Evolutionary conservation across 306 rosid genomes (phyloP), one percentile per base, ranked within the genome.

Genomic region (Quercus variabilis): DNA sequence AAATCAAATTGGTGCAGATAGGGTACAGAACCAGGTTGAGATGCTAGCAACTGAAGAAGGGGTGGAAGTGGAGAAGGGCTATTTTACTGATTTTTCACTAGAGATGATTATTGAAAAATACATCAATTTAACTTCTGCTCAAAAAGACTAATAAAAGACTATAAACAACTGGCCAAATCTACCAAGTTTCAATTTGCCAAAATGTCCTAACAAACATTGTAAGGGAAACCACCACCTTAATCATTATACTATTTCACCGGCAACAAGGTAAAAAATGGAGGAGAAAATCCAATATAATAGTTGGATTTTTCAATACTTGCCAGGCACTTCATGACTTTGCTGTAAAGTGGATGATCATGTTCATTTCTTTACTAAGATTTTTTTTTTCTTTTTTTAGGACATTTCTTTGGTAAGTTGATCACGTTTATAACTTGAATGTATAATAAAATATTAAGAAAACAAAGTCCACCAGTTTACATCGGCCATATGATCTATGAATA

Each of bases 21-120:
- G 83, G 69, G 97, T 92, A 62, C 99, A 92, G 79, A 87, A 64
- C 78, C 86, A 77, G 56, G 91, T 92, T 1, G 92, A 90, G 89
- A 80, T 75, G 89, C 86, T 90, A 4, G 97, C 95, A 6, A 89
- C 92, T 3, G 79, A 87, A 80, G 97, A 87, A 78, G 93, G 95
- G n/a, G 62, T 92, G 75, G 91, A 90, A n/a, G 95, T 91, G 30
- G 95, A 91, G 80, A 83, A 85, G 43, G 97, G 97, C 11, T 91
- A 94, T 81, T 92, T 86, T 84, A 94, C 97, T n/a, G 94, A 89
- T 75, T 64, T 38, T 59, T 87, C 97, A 38, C 91, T 92, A 8
- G 97, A 90, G 80, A 90, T 88, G 92, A 72, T 92, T 1, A 35
- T 83, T 65, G 87, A 91, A 11, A 68, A 84, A 38, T 90, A 92